Evolutionary conservation across 495 filamentous ascomycete species (phyloP).

Genomic region (Xylaria nigripes): DNA sequence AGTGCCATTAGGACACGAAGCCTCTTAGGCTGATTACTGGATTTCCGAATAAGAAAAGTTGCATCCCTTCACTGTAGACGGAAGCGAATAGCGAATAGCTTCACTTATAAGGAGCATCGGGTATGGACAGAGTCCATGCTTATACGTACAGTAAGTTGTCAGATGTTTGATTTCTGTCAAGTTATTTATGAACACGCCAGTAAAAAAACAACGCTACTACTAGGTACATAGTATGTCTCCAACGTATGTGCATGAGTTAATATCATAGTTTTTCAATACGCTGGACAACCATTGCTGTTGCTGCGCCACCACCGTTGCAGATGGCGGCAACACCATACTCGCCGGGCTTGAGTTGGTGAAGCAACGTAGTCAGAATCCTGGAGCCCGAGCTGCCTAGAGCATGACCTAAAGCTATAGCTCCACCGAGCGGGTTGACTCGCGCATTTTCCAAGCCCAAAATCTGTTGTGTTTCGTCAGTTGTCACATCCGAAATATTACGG

Average conservation of each 20-base stretch:
- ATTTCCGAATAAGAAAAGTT: too few relatives aligned
- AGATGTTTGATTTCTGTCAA: too few relatives aligned
- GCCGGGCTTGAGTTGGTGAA: constrained; percentile 83
- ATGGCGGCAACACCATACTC: constrained; percentile 95
- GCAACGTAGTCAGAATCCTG: constrained; percentile 78
- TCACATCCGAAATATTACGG: constrained; percentile 9
- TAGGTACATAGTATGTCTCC: too few relatives aligned
- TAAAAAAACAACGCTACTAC: not conserved
- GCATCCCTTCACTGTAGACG: too few relatives aligned
- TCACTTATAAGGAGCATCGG: too few relatives aligned
- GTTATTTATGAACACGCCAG: too few relatives aligned
- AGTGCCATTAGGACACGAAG: too few relatives aligned
- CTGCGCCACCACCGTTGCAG: constrained; percentile 92
- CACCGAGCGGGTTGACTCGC: constrained; percentile 79
- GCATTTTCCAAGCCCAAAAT: constrained; percentile 70
- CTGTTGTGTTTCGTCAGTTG: constrained; percentile 31
- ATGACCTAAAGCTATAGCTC: constrained; percentile 90
- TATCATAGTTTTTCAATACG: constrained; percentile 56
- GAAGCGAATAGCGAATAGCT: too few relatives aligned
- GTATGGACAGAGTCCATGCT: too few relatives aligned
- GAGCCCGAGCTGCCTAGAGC: constrained; percentile 91
- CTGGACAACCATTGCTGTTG: constrained; percentile 88
- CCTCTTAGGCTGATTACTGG: too few relatives aligned
- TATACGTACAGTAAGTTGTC: too few relatives aligned
- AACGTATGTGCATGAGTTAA: not conserved